Base-by-base conservation (phyloP, 2,329 filamentous ascomycete species). In the Paracamarosporium sp. region DNA sequence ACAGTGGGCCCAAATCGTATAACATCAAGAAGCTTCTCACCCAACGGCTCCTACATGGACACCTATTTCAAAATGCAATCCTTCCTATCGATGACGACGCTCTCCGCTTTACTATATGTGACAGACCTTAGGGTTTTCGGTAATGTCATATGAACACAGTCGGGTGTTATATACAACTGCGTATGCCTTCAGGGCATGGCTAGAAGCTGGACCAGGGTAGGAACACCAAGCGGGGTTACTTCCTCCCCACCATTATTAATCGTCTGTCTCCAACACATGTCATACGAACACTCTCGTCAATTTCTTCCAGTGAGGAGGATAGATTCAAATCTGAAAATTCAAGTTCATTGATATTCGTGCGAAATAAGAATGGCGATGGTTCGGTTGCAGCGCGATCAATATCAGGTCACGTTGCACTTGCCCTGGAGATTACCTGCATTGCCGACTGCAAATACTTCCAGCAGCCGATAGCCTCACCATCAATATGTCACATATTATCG, bases 401-500 rank as follows among this genome's bases (percentile, higher is more conserved):
- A 12, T 40, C 11, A 15, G 40, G 33, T 33, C 48, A 30, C 25
- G 25, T 13, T 12, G 38, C 20, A 12, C 36, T 52, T 35, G 20
- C 33, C 5, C n/a, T n/a, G 35, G 36, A 28, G 11, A 20, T 38
- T 28, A 9, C 13, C 20, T 17, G 25, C 36, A 44, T 33, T 33
- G 15, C 17, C 27, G 20, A 43, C 27, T 52, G 25, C 36, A 33
- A 33, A 27, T n/a, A 28, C 51, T 28, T 24, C 33, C 24, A 30
- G 30, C n/a, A 33, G 52, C 52, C 43, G 52, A 20, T 36, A 47
- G 33, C 35, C 22, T 47, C 33, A 27, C n/a, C 33, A 24, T 7
- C 43, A 54, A 54, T 54, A 40, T 54, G n/a, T 27, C 25, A 24
- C 31, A 38, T 31, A 54, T 30, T 54, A 46, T 46, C 31, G 22